These are phyloP conservation scores for Tuber indicum DNA, from an alignment of 495 filamentous ascomycete genomes.

Conservation along the genomic window DNA sequence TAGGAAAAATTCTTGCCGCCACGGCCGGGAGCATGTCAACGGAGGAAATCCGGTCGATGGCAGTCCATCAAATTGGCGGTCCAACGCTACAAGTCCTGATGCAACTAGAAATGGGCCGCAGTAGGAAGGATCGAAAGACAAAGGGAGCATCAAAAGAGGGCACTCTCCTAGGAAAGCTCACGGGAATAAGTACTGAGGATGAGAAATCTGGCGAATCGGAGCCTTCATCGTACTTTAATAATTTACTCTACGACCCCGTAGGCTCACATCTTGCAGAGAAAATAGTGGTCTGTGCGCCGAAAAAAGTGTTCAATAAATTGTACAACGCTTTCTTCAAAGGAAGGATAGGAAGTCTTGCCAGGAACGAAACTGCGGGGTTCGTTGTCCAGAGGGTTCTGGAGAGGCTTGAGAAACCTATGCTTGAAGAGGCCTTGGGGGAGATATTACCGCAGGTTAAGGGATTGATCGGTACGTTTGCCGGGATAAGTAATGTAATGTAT, in stretches of 20 bases:
- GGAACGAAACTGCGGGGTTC: conserved; percentile 84
- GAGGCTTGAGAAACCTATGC: conserved; percentile 73
- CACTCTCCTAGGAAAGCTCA: conserved; percentile 45
- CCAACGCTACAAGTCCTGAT: conserved; percentile 81
- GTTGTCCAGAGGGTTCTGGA: conserved; percentile 73
- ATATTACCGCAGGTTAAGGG: conserved; percentile 62
- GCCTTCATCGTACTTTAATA: conserved; percentile 60
- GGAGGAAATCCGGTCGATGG: conserved; percentile 59
- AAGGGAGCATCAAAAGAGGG: conserved; percentile 13
- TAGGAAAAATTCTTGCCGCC: conserved; percentile 71
- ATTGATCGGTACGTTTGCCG: conserved; percentile 49
- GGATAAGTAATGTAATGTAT: conserved; percentile 1
- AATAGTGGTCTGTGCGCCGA: conserved; percentile 69
- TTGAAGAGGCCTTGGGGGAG: conserved; percentile 59
- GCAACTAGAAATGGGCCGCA: conserved; percentile 58
- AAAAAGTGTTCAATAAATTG: conserved; percentile 79
- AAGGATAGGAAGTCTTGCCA: conserved; percentile 66
- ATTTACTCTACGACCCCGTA: conserved; percentile 77
- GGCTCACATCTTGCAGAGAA: conserved; percentile 85
- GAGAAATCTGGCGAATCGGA: conserved; percentile 24
- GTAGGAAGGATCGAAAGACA: conserved; percentile 18
- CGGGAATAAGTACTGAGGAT: conserved; percentile 58
- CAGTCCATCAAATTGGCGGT: conserved; percentile 81
- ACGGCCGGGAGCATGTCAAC: conserved; percentile 47
- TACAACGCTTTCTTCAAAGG: conserved; percentile 68